These are phyloP conservation scores for Pseudogymnoascus sp. DNA, from an alignment of 2,329 filamentous ascomycete genomes.

Conservation along the genomic window DNA sequence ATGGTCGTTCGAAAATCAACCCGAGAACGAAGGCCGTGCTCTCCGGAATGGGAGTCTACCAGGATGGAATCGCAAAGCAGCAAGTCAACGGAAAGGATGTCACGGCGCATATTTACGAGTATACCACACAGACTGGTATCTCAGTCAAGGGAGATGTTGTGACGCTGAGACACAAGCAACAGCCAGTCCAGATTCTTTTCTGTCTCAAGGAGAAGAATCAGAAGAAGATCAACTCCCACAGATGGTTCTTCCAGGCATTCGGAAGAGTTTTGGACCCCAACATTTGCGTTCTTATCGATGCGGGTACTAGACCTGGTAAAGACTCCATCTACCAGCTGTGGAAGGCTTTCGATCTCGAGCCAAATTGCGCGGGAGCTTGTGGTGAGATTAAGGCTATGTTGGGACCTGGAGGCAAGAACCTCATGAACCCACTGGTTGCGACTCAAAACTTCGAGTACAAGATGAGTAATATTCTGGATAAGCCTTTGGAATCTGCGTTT, in stretches of 20 bases:
- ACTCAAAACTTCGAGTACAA: constrained; percentile 99
- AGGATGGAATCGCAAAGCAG: constrained; percentile 97
- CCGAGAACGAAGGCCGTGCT: constrained; percentile 79
- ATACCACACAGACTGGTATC: constrained; percentile 78
- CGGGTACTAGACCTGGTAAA: constrained; percentile 86
- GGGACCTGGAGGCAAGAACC: constrained; percentile 68
- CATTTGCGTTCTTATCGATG: constrained; percentile 92
- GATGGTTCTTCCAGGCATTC: constrained; percentile 99
- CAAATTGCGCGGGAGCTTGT: constrained; percentile 94
- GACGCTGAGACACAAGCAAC: constrained; percentile 68
- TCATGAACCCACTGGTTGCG: constrained; percentile 87
- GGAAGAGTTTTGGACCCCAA: constrained; percentile 87
- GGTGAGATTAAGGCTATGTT: constrained; percentile 99
- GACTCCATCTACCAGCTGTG: constrained; percentile 96
- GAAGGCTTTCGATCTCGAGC: constrained; percentile 97
- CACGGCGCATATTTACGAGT: constrained; percentile 95
- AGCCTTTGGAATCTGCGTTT: constrained; percentile 92
- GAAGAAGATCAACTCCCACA: constrained; percentile 99
- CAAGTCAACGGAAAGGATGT: constrained; percentile 95
- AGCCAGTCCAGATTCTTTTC: constrained; percentile 93
- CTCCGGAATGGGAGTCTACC: constrained; percentile 90
- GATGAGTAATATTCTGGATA: constrained; percentile 98
- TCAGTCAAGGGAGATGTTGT: constrained; percentile 87
- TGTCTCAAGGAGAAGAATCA: constrained; percentile 99
- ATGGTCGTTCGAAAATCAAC: constrained; percentile 96